A percentile compares a stretch with the other conserved stretches of the same genome.
Conservation (phyloP, 1,139 yeast species). For the Yamadazyma pseudoaaseri region DNA sequence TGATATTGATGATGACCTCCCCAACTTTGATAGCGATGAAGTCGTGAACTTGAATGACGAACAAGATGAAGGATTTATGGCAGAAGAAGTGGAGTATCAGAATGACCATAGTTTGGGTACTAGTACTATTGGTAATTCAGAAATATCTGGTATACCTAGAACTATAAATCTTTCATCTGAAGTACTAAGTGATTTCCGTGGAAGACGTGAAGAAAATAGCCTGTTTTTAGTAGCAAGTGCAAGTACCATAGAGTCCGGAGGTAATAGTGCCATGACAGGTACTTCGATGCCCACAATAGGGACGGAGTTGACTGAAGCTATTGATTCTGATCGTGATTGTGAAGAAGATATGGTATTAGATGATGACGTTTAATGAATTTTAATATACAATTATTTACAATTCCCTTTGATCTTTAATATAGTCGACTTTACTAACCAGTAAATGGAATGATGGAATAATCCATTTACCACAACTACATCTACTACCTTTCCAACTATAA, state of each 20-base stretch:
- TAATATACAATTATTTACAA: not conserved
- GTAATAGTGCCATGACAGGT: not conserved
- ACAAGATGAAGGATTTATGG: constrained; percentile 49
- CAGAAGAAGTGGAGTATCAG: constrained; percentile 58
- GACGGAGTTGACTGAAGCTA: constrained; percentile 3
- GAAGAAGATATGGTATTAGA: constrained; percentile 50
- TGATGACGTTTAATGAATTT: constrained; percentile 8
- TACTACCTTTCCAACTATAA: constrained; percentile 91
- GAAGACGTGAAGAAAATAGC: not conserved
- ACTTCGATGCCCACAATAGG: constrained; percentile 3
- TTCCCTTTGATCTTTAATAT: constrained; percentile 1
- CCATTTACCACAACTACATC: constrained; percentile 97
- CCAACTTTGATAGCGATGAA: constrained; percentile 13
- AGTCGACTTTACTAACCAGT: constrained; percentile 66
- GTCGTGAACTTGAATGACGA: constrained; percentile 13
- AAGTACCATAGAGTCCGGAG: not conserved
- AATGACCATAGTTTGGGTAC: constrained; percentile 46
- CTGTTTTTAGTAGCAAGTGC: not conserved
- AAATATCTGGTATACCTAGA: constrained; percentile 1
- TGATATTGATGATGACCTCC: constrained; percentile 15
- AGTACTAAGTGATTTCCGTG: not conserved
- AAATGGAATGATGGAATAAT: constrained; percentile 88
- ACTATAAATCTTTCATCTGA: not conserved
- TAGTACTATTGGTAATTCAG: constrained; percentile 7
- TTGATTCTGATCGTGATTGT: constrained; percentile 8